Base-by-base conservation (phyloP, 2,329 filamentous ascomycete species). In the Penicillium verrucosum region DNA sequence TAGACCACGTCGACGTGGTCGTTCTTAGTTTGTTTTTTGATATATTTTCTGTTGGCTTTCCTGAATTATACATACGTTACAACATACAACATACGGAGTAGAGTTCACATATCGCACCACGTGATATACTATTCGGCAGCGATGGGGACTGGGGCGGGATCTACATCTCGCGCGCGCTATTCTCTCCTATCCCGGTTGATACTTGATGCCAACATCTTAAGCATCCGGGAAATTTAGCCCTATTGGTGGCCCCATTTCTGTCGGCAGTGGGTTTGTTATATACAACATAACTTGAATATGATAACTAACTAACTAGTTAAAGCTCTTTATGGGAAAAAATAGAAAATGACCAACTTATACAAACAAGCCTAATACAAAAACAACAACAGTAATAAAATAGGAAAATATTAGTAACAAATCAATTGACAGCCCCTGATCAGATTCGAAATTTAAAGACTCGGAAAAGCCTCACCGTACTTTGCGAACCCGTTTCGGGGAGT, bases 381-480 rank as follows among this genome's bases (percentile, higher is more conserved):
- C 25, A 29, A 21, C n/a, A 7, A 32, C 29, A 32, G 11, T 48
- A 12, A 27, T 23, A n/a, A n/a, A 46, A 16, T 29, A 50, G 38
- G 40, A 30, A 37, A 30, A 14, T 23, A 51, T 43, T 32, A 51
- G 29, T 51, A 51, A 23, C 40, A 40, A 18, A 54, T 54, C 41
- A 45, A 45, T 47, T 47, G 41, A 27, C 23, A 57, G 12, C 54
- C 54, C 54, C 54, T 56, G 53, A 51, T 51, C 27, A 9, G 42
- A 43, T 34, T 12, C 40, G 40, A 51, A 40, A 45, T 40, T 46
- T 40, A 43, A 25, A 32, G 43, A 52, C 51, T 44, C 34, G 37
- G 37, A 54, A 59, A 53, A 56, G 59, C 51, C 54, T 66, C 64
- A 66, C 64, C 64, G 64, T 66, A 66, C 45, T 62, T 66, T 65